These are phyloP conservation scores for Ambrosia artemisiifolia DNA, from an alignment of 129 eudicot species.

Conservation along the genomic window DNA sequence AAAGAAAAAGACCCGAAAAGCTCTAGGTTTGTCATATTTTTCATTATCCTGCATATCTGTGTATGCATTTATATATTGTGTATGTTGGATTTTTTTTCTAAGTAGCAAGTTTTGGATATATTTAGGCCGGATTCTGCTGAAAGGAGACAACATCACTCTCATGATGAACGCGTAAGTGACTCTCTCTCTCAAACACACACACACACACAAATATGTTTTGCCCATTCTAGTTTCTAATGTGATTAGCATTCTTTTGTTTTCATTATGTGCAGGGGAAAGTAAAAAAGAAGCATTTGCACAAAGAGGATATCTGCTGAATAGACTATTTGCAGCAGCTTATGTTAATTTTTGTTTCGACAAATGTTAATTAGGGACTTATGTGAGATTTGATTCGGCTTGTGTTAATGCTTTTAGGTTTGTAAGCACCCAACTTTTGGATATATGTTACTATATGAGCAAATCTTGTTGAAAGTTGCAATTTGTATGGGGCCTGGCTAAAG, in stretches of 20 bases:
- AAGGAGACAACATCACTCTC: slow-evolving; percentile 73
- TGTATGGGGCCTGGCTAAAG: not conserved
- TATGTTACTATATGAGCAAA: slow-evolving; percentile 8
- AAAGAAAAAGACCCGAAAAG: slow-evolving; percentile 66
- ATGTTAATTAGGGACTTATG: not conserved
- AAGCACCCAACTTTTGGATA: not conserved
- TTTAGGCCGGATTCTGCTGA: slow-evolving; percentile 61
- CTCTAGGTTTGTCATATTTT: slow-evolving; percentile 43
- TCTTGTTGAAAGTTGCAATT: slow-evolving; percentile 1
- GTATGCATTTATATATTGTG: not conserved
- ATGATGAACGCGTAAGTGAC: slow-evolving; percentile 66
- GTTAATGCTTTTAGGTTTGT: slow-evolving; percentile 1
- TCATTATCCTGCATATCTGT: not conserved
- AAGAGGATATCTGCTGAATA: slow-evolving; percentile 7
- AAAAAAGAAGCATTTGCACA: not conserved
- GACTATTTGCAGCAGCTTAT: not conserved
- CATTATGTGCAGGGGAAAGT: slow-evolving; percentile 34
- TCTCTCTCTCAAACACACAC: not conserved
- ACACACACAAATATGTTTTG: not conserved
- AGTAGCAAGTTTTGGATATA: not conserved
- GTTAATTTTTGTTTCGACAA: not conserved
- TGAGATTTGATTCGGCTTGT: not conserved
- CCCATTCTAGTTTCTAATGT: not conserved
- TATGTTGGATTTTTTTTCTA: not conserved
- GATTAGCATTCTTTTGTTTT: slow-evolving; percentile 12